These are phyloP conservation scores for Calophaca sinica DNA, from an alignment of 306 rosid species.

Conservation along the genomic window DNA sequence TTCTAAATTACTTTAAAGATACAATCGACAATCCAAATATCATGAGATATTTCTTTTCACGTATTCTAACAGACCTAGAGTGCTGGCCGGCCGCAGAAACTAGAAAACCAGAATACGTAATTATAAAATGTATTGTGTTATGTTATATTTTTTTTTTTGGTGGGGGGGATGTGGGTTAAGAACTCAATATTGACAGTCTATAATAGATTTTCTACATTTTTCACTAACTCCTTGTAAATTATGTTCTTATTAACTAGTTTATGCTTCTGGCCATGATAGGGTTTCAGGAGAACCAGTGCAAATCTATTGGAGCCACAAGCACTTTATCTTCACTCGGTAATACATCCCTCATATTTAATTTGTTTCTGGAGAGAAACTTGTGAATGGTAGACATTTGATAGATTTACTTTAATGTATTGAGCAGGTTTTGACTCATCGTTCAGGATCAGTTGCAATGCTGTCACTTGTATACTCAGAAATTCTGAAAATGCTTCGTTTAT, in stretches of 20 bases:
- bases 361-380: constrained; percentile 37
- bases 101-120: too few relatives aligned
- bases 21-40: too few relatives aligned
- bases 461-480: constrained; percentile 86
- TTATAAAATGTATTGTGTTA: background rate
- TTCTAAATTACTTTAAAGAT: too few relatives aligned
- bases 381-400: constrained; percentile 24
- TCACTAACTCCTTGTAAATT: background rate
- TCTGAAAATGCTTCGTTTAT: constrained; percentile 87
- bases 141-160: background rate
- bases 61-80: too few relatives aligned
- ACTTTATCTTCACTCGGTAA: constrained; percentile 85
- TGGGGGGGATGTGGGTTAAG: too few relatives aligned
- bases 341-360: constrained; percentile 34
- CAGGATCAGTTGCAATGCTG: constrained; percentile 81
- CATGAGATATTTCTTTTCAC: too few relatives aligned
- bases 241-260: background rate
- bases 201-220: too few relatives aligned
- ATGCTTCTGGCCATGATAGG: constrained; percentile 51
- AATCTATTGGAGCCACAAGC: constrained; percentile 68
- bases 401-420: constrained; percentile 44
- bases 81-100: too few relatives aligned
- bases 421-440: constrained; percentile 94
- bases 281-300: constrained; percentile 67
- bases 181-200: too few relatives aligned